Evolutionary conservation across 345 rosid genomes (phyloP).

Genomic region (Populus nigra): DNA sequence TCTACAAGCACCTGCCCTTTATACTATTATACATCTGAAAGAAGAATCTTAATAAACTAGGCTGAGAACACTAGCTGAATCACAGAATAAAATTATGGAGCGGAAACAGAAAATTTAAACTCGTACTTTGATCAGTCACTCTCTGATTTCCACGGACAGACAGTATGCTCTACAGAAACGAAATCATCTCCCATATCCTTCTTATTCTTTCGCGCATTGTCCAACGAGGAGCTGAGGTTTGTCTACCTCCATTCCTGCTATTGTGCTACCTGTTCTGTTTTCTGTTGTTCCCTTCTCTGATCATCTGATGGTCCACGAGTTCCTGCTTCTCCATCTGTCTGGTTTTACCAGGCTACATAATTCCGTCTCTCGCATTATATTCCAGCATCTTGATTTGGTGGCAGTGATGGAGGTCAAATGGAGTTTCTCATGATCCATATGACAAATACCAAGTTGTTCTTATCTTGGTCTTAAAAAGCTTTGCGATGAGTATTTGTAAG

Average conservation of each 20-base stretch:
- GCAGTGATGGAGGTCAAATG: not conserved
- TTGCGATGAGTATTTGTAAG: not conserved
- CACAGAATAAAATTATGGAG: not conserved
- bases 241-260: slow-evolving; percentile 1
- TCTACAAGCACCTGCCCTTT: too few species aligned
- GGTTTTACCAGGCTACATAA: not conserved
- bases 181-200: slow-evolving; percentile 77
- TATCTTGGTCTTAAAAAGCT: not conserved
- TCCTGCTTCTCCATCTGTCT: not conserved
- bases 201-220: slow-evolving; percentile 57
- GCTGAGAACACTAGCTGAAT: not conserved
- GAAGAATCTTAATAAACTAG: not conserved
- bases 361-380: not conserved
- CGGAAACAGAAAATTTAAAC: not conserved
- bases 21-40: not conserved
- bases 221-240: slow-evolving; percentile 48
- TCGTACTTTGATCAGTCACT: slow-evolving; percentile 83
- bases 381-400: not conserved
- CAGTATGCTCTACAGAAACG: slow-evolving; percentile 75
- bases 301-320: too few species aligned
- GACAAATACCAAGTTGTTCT: not conserved
- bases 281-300: not conserved
- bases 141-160: slow-evolving; percentile 82
- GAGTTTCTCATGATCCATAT: not conserved
- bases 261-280: not conserved